A percentile compares a stretch with the other conserved stretches of the same genome.
Evolutionary conservation across 371 early-diverging fungal species (phyloP).

Genomic region (Furculomyces boomerangus): DNA sequence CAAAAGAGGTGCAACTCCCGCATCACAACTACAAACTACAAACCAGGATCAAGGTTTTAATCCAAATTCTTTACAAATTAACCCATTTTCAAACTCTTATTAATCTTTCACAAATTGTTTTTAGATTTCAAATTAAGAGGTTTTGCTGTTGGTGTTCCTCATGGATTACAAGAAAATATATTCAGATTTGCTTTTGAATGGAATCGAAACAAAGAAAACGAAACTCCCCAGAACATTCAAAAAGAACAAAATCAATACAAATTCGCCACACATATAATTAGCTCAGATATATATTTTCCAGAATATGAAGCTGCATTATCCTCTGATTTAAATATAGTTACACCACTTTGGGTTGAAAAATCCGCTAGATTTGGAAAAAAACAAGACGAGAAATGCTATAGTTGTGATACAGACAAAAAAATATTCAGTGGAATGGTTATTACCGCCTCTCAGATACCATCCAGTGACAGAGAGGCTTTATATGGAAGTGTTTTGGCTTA

Average conservation of each 20-base stretch:
- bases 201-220: not conserved
- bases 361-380: slow-evolving; percentile 6
- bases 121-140: slow-evolving; percentile 13
- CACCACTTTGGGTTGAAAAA: slow-evolving; percentile 16
- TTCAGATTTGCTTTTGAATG: slow-evolving; percentile 3
- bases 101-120: not conserved
- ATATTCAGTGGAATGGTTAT: slow-evolving; percentile 25
- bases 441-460: slow-evolving; percentile 20
- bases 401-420: slow-evolving; percentile 9
- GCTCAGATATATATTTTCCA: slow-evolving; percentile 21
- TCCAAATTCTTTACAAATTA: slow-evolving; percentile 3
- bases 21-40: slow-evolving; percentile 7
- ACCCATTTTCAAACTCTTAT: not conserved
- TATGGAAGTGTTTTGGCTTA: slow-evolving; percentile 24
- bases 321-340: slow-evolving; percentile 15
- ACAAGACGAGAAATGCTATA: slow-evolving; percentile 16
- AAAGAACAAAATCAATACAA: not conserved
- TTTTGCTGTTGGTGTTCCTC: slow-evolving; percentile 14
- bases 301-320: slow-evolving; percentile 12
- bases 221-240: not conserved
- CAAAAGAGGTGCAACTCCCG: not conserved
- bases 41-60: slow-evolving; percentile 9
- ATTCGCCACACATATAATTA: slow-evolving; percentile 13
- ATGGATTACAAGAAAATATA: slow-evolving; percentile 8
- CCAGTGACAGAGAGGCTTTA: slow-evolving; percentile 22